These are phyloP conservation scores for Massospora cicadina DNA, from an alignment of 371 early-diverging fungal species.

Conservation along the genomic window DNA sequence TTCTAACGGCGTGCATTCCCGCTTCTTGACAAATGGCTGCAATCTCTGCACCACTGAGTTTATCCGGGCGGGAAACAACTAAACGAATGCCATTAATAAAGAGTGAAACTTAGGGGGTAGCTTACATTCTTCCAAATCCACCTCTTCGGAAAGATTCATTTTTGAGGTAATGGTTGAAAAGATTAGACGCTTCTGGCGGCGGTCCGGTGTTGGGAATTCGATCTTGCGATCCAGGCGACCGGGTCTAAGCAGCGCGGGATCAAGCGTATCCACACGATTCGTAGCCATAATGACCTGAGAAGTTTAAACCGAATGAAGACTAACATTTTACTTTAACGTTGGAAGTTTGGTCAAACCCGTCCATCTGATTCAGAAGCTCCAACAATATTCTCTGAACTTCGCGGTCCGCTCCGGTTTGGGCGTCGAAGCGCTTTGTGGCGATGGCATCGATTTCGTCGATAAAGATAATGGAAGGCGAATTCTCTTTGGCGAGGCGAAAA, in stretches of 20 bases:
- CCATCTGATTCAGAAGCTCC: constrained; percentile 99
- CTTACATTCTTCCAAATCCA: constrained; percentile 96
- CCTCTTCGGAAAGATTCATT: constrained; percentile 98
- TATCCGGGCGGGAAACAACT: constrained; percentile 97
- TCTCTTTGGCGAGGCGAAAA: constrained; percentile 95
- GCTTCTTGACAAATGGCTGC: constrained; percentile 99
- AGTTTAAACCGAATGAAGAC: background rate
- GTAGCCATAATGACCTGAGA: constrained; percentile 98
- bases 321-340: constrained; percentile 72
- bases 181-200: constrained; percentile 98
- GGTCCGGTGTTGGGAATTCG: constrained; percentile 98
- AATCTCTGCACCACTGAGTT: constrained; percentile 97
- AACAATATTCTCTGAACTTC: constrained; percentile 99
- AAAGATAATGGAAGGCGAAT: constrained; percentile 99
- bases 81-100: constrained; percentile 7
- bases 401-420: constrained; percentile 98
- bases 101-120: constrained; percentile 8
- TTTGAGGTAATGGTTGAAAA: constrained; percentile 94
- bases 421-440: constrained; percentile 99
- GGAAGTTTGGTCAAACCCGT: constrained; percentile 97
- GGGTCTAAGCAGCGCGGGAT: constrained; percentile 97
- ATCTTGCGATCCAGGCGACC: constrained; percentile 99
- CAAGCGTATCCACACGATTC: constrained; percentile 98
- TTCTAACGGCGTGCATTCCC: constrained; percentile 96
- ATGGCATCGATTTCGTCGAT: constrained; percentile 99